Evolutionary conservation across 306 rosid species (phyloP), one percentile per base, ranked within the genome.

Genomic region (Dalbergia oliveri): DNA sequence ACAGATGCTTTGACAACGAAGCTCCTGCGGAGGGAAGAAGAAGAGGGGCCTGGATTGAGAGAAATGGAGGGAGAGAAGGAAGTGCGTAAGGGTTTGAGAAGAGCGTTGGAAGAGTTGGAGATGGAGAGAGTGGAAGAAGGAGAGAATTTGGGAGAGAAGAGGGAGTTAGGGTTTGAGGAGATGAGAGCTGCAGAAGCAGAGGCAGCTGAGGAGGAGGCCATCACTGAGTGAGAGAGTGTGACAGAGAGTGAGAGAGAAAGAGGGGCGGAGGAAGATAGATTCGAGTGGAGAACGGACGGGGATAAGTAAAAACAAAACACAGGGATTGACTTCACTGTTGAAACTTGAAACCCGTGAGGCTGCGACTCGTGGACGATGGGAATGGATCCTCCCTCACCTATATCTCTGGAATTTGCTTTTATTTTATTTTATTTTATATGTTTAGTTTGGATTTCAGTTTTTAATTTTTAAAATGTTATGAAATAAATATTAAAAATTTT

Each of bases 1-100:
- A 88, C 97, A 63, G 94, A 86, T 44, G 97, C 97, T 47, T 81
- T 88, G 83, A 87, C 93, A 5, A 81, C 8, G 86, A 91, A 89
- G 71, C 54, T 58, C 62, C 73, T 79, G 19, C 77, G 80, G 19
- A 81, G 76, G 44, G 92, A 54, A 37, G 66, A 87, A 10, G 66
- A 88, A 10, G 90, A 50, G 5, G 73, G 26, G 41, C 83, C 78
- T 1, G 69, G 85, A 58, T 83, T 77, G 67, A 87, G 77, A 3
- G 94, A 80, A 53, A 81, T 0, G 0, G 90, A 81, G 39, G 62
- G 82, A 53, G 86, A 18, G 37, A 69, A 33, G 1, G 78, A 75
- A 11, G 91, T 68, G 58, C 76, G 79, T 3, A 90, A 9, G 54
- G 97, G 86, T 72, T 85, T 89, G 76, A 72, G 83, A 37, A 84